Evolutionary conservation across 768 basidiomycete species (phyloP), one percentile per base, ranked within the genome.

Genomic region (Phlebiopsis gigantea): DNA sequence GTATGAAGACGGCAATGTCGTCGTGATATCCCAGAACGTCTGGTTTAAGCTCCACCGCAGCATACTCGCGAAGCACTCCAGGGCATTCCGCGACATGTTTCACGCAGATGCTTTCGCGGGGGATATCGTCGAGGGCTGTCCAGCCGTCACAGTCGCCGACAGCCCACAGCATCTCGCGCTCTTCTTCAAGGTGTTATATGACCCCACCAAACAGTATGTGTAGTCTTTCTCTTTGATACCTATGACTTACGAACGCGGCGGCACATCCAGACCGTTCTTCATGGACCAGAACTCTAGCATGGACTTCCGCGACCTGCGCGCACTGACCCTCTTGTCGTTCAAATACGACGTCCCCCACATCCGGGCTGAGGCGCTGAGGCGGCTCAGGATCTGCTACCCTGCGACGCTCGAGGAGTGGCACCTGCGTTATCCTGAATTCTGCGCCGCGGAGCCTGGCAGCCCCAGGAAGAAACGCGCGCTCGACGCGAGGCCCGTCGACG

Each of bases 51-150:
- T 55, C 9, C 54, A 55, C 25, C 21, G 19, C 17, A 24, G 46
- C 24, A 22, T 46, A 21, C 45, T 55, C 5, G 29, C 62, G 17
- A 28, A 39, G 14, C 59, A 60, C 4, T 66, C 66, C 3, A 46
- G 61, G 0, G 61, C 67, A 10, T 68, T 66, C 47, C 52, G 50
- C 4, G 63, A 62, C 28, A 61, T 64, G 63, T 45, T 63, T 14
- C 21, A 60, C 7, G 46, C 62, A 17, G 46, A 61, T 39, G 60
- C 60, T 17, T 10, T 4, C 7, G 31, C 28, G 24, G 21, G 17
- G 24, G 44, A 57, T n/a, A 52, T 56, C 0, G 55, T 62, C 30
- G 61, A 68, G 4, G 64, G 62, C 24, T 67, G 63, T 46, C 65
- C 61, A 14, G 26, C 67, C 6, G 58, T 68, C 15, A 49, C 53